Evolutionary conservation across 768 basidiomycete species (phyloP), one percentile per base, ranked within the genome.

Genomic region (Psilocybe subaeruginosa): DNA sequence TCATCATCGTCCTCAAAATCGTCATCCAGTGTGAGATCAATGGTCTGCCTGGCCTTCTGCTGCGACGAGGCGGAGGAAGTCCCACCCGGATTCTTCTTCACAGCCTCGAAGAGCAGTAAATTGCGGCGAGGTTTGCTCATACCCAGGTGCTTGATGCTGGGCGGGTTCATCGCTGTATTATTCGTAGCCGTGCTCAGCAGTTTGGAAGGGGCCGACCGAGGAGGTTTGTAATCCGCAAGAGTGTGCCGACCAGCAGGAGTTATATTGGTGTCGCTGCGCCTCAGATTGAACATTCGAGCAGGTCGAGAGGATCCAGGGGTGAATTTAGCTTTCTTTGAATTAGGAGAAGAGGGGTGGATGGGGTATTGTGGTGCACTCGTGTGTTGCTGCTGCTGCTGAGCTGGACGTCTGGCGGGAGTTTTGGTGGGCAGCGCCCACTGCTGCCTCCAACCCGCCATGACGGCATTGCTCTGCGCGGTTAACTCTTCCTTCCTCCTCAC

Each of bases 201-300:
- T 54, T 56, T 60, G 17, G 64, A 60, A n/a, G 68, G 67, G 17
- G 67, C 67, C 19, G 70, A 66, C 6, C 57, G 62, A 8, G 66
- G 68, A 16, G 65, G 60, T 27, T 60, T 64, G 51, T 54, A 62
- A 53, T 43, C 7, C 41, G 59, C 58, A 9, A 69, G 53, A 2
- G 69, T 60, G 64, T 80, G 77, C 19, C 75, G 68, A 17, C 81
- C 80, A 19, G 68, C 56, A 27, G 79, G 80, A 19, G 80, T 83
- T 11, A 84, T 72, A 50, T 80, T 84, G 37, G 79, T 81, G 57
- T 80, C 78, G 48, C 76, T 74, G 49, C 82, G 76, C 64, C 70
- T 70, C 64, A 83, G 66, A 39, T 65, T 71, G 12, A 64, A 58
- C 30, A 47, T 29, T 23, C 62, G 65, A 9, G 39, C 14, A 19